Evolutionary conservation across 345 rosid species (phyloP), one percentile per base, ranked within the genome.

Genomic region (Bruguiera sexangula): DNA sequence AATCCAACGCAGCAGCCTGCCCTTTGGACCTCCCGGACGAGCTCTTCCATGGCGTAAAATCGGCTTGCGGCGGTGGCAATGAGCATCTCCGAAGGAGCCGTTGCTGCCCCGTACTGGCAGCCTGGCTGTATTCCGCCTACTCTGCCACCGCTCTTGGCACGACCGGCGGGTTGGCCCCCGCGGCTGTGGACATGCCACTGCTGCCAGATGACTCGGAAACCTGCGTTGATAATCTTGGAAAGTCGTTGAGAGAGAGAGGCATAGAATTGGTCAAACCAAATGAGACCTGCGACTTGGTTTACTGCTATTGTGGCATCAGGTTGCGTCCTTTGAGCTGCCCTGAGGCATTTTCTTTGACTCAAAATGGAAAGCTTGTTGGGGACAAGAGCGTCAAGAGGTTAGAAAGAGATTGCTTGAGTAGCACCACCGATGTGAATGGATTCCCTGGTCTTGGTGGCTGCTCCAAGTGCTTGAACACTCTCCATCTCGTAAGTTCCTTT

Each of bases 161-260:
- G 20, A 73, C 78, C 13, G 69, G 39, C 0, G 32, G 76, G 66
- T 71, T 43, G 57, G 43, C 30, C 24, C 65, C 54, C 1, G 66
- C 77, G 0, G 74, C 73, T 3, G 60, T 57, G 4, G 69, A 94
- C 68, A 67, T 87, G 85, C 98, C 98, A 15, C 54, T 89, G 73
- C 86, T 94, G 29, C 98, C 98, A 1, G 97, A 91, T 34, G 98
- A 94, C 71, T 91, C 98, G 37, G 98, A 94, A 80, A 88, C 96
- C 16, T 94, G 98, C 73, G 91, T 89, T 16, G 95, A 89, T 30
- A 89, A 76, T 24, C 59, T 93, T 31, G 96, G 87, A 73, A 88
- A 85, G 51, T 88, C 89, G 8, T 52, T 94, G 81, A 87, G 74
- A n/a, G 83, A 78, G 71, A 85, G 77, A 79, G 98, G 97, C 43